A percentile compares a stretch with the other conserved stretches of the same genome.
phyloP scores from a whole-genome alignment of 352 stramenopile species.

The Globisporangium ultimum region DNA sequence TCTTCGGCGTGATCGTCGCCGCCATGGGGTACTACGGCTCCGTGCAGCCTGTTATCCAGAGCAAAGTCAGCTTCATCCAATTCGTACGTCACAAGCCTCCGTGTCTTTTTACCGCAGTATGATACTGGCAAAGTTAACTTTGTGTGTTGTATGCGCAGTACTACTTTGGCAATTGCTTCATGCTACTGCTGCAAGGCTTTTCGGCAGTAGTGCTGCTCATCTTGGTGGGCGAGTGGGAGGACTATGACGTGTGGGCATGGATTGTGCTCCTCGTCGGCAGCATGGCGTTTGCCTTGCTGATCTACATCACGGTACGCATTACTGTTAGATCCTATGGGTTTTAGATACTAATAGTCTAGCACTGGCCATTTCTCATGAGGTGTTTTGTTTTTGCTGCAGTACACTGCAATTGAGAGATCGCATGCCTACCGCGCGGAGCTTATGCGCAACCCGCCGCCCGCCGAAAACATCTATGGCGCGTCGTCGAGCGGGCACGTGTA shows the following conservation, averaged over 20 bases:
- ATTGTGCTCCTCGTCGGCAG: constrained; percentile 66
- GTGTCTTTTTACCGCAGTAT: too few species aligned
- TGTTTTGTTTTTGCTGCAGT: constrained; percentile 22
- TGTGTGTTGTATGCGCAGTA: constrained; percentile 35
- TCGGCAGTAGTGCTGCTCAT: constrained; percentile 73
- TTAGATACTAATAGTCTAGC: too few species aligned
- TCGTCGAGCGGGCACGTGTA: constrained; percentile 53
- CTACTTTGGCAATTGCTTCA: constrained; percentile 88
- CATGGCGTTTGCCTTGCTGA: constrained; percentile 61
- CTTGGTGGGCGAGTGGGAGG: constrained; percentile 72
- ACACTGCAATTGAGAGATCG: constrained; percentile 71
- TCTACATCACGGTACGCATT: constrained; percentile 56
- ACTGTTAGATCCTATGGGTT: too few species aligned
- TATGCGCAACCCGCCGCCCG: constrained; percentile 75
- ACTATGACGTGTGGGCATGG: constrained; percentile 75
- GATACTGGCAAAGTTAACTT: not conserved
- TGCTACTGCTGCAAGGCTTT: constrained; percentile 69
- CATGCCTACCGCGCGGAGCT: constrained; percentile 78
- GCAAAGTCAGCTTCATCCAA: constrained; percentile 87
- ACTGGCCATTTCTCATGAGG: not conserved
- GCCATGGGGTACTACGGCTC: constrained; percentile 82
- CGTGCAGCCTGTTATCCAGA: constrained; percentile 79
- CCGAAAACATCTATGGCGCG: constrained; percentile 70
- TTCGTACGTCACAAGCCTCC: constrained; percentile 45
- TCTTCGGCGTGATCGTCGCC: constrained; percentile 77